These are phyloP conservation scores for Globisporangium cylindrosporum DNA, from an alignment of 352 stramenopile species.

Conservation along the genomic window DNA sequence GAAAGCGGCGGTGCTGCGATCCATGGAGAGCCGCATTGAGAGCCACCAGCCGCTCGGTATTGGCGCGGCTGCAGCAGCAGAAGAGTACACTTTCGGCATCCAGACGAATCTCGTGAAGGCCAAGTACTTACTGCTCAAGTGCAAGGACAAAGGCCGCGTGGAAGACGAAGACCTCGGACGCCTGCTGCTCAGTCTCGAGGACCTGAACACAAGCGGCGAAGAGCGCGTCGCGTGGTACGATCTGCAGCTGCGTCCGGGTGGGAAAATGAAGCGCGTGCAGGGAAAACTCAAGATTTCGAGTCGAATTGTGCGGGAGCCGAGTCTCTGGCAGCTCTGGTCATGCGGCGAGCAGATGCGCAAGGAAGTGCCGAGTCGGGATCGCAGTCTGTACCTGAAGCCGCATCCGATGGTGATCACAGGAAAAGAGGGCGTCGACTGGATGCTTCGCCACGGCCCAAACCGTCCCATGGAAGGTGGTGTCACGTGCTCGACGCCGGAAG, in stretches of 20 bases:
- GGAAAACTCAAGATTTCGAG: constrained; percentile 82
- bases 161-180: constrained; percentile 80
- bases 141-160: constrained; percentile 86
- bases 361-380: constrained; percentile 66
- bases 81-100: constrained; percentile 88
- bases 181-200: constrained; percentile 74
- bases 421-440: constrained; percentile 81
- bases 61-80: constrained; percentile 67
- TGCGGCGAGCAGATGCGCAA: constrained; percentile 81
- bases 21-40: constrained; percentile 73
- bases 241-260: constrained; percentile 71
- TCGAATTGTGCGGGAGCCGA: constrained; percentile 81
- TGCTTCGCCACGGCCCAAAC: constrained; percentile 83
- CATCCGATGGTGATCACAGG: constrained; percentile 78
- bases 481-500: constrained; percentile 81
- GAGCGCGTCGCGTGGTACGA: constrained; percentile 86
- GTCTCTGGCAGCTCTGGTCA: constrained; percentile 80
- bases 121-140: constrained; percentile 85
- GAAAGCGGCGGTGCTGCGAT: constrained; percentile 76
- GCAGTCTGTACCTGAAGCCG: constrained; percentile 81
- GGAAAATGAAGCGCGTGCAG: constrained; percentile 85
- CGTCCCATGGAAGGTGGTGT: constrained; percentile 82
- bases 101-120: constrained; percentile 67
- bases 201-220: constrained; percentile 81
- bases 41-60: constrained; percentile 85